Evolutionary conservation across 2,329 filamentous ascomycete genomes (phyloP), one percentile per base, ranked within the genome.

Genomic region (Ciborinia camelliae): DNA sequence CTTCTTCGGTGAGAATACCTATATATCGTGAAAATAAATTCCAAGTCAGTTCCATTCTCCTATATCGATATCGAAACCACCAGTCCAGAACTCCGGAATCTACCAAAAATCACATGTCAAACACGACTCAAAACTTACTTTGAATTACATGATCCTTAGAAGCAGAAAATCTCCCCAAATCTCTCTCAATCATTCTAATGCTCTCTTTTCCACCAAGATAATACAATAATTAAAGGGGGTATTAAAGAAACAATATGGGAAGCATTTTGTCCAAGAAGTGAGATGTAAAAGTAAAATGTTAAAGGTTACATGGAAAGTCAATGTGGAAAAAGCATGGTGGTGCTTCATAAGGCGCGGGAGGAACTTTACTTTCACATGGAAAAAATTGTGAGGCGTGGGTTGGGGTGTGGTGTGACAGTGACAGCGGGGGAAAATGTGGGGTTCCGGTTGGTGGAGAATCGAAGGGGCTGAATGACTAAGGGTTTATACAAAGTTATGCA

Each of bases 1-100:
- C 74, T 74, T 75, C 74, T 70, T 75, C 73, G 55, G 69, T 63
- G 26, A 76, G 69, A 48, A 76, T 68, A 26, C 70, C 74, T 76
- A 66, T 45, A 39, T 39, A 59, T 58, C 54, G 28, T 14, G 23
- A n/a, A 32, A 43, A 15, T 6, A 18, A 26, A 26, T 14, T 7
- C 39, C 50, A 15, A 35, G 48, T 55, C 26, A 43, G 37, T 30
- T 4, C 28, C 20, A 3, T 32, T 23, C 18, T 5, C 5, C 14
- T 3, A 9, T n/a, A n/a, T n/a, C n/a, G n/a, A 10, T 8, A 10
- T 18, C 20, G 2, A 14, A 45, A 9, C 15, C 8, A 10, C 12
- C 23, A n/a, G 2, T 1, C 14, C 26, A 23, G 15, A 58, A 45
- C 12, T 35, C 30, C 32, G 1, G 1, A 39, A 5, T 14, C n/a